Evolutionary conservation across 2,329 filamentous ascomycete species (phyloP), one percentile per base, ranked within the genome.

Genomic region (Aureobasidium sp.): DNA sequence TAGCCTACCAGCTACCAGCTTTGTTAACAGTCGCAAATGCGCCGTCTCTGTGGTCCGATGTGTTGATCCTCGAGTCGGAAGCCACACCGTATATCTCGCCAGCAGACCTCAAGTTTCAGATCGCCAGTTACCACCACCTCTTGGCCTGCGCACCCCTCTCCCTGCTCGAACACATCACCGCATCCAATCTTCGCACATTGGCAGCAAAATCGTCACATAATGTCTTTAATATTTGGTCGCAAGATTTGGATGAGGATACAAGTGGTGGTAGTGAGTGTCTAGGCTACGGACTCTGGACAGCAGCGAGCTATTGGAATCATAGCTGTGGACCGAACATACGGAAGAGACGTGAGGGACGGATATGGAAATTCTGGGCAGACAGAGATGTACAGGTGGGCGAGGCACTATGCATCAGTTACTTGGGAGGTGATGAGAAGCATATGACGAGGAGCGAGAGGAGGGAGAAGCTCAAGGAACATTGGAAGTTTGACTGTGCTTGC

Each of bases 251-350:
- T 24, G 69, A 69, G 9, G 65, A 66, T 13, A 71, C 71, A 17
- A 68, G 68, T 56, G 77, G 77, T 39, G 76, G 76, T 9, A 73
- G 74, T 9, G 78, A 80, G 66, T 80, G 79, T 67, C 76, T 80
- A 64, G 78, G 78, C 17, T 81, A 77, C 53, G 77, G 74, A 0
- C 72, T 79, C 37, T 81, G 78, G 73, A 75, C 78, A 0, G 68
- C 69, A 5, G 78, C 78, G 0, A 77, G 74, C 64, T 80, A 79
- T 68, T 81, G 79, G 71, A 81, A 81, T 57, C 78, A 81, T 65
- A 75, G 72, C 5, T 81, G 78, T 66, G 67, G 57, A 17, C 77
- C 78, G 27, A 80, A 77, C 47, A 64, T 81, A 1, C 68, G 67
- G 48, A 80, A 80, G 71, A 68, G 65, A 44, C 69, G 78, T 10